Percentiles rank a stretch among this genome's conserved stretches.
phyloP scores from a whole-genome alignment of 2,329 filamentous ascomycete species.

The Penicillium sp. region DNA sequence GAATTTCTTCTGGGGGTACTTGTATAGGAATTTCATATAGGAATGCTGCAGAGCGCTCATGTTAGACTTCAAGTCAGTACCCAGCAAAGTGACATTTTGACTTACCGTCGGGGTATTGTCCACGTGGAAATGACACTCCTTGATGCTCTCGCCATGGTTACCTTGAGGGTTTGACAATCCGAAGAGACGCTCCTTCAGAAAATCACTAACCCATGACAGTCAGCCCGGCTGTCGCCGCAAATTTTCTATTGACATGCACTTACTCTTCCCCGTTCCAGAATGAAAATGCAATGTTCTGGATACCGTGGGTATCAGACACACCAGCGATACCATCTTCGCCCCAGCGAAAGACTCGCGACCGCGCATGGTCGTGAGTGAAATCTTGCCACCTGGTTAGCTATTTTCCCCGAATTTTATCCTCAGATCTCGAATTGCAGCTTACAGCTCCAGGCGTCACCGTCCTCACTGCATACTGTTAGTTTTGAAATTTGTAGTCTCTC shows the following conservation, averaged over 20 bases:
- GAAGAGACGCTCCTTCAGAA: slow-evolving; percentile 92
- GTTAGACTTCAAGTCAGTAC: not conserved
- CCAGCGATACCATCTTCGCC: slow-evolving; percentile 96
- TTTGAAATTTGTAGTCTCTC: not conserved
- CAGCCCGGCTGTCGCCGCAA: not conserved
- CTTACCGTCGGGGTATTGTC: slow-evolving; percentile 81
- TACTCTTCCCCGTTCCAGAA: slow-evolving; percentile 99
- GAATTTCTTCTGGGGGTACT: slow-evolving; percentile 89
- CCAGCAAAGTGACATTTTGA: not conserved
- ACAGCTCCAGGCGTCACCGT: slow-evolving; percentile 95
- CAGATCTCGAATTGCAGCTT: slow-evolving; percentile 66
- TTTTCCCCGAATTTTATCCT: not conserved
- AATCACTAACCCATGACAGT: slow-evolving; percentile 62
- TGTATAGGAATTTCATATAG: slow-evolving; percentile 99
- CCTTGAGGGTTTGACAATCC: slow-evolving; percentile 94
- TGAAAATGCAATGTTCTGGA: slow-evolving; percentile 90
- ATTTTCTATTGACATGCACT: slow-evolving; percentile 29
- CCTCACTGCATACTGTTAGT: slow-evolving; percentile 57
- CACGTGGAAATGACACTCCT: slow-evolving; percentile 93
- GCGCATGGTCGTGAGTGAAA: slow-evolving; percentile 90
- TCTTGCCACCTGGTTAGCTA: slow-evolving; percentile 55
- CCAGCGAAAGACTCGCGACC: slow-evolving; percentile 88
- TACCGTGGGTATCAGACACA: slow-evolving; percentile 87
- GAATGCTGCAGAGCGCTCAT: slow-evolving; percentile 65
- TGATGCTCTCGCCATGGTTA: slow-evolving; percentile 95